A percentile compares a stretch with the other conserved stretches of the same genome.
Conservation (phyloP, 768 basidiomycete genomes). For the Hygrophoropsis aurantiaca region DNA sequence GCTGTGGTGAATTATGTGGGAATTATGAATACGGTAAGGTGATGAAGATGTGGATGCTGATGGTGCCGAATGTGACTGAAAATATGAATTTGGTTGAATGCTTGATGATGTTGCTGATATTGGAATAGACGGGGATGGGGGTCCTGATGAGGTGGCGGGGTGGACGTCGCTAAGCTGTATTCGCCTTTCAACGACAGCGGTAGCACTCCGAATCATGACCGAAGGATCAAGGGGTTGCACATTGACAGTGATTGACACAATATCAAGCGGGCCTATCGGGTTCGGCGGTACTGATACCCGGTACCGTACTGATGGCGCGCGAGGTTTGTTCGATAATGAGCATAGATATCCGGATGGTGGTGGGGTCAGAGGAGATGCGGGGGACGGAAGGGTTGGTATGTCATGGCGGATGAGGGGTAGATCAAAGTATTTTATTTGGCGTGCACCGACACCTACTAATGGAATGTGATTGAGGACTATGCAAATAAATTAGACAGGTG, state of each 20-base stretch:
- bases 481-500: conserved; percentile 14
- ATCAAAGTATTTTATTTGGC: conserved; percentile 70
- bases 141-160: conserved; percentile 13
- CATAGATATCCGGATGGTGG: conserved; percentile 37
- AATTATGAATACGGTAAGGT: conserved; percentile 24
- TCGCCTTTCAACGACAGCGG: conserved; percentile 68
- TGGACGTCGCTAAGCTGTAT: conserved; percentile 55
- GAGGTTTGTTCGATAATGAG: conserved; percentile 51
- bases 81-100: conserved; percentile 8
- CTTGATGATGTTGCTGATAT: conserved; percentile 17
- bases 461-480: conserved; percentile 69
- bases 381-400: conserved; percentile 43
- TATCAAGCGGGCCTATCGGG: conserved; percentile 72
- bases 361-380: conserved; percentile 34
- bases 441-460: conserved; percentile 63
- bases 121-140: conserved; percentile 20
- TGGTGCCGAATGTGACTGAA: conserved; percentile 2
- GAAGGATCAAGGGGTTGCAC: conserved; percentile 60
- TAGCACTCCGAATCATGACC: conserved; percentile 60
- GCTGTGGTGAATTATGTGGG: conserved; percentile 7
- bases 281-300: conserved; percentile 51
- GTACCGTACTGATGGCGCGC: conserved; percentile 60
- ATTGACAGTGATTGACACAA: conserved; percentile 63
- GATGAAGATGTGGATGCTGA: conserved; percentile 32
- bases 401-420: conserved; percentile 73